These are phyloP conservation scores for Petunia axillaris DNA, from an alignment of 257 asterid species.

Conservation along the genomic window DNA sequence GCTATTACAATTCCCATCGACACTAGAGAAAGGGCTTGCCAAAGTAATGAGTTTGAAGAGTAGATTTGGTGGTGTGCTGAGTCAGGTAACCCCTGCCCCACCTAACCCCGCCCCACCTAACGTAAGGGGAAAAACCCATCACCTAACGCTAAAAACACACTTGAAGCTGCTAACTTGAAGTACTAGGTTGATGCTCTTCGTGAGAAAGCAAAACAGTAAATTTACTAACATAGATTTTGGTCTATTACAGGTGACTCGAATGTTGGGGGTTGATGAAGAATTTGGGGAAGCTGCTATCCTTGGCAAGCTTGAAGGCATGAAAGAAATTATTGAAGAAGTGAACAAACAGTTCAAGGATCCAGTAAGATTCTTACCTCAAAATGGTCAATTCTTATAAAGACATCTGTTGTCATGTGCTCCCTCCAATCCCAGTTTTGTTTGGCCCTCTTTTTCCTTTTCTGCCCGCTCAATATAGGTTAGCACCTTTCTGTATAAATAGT, in stretches of 20 bases:
- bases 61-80: constrained; percentile 86
- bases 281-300: constrained; percentile 84
- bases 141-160: background rate
- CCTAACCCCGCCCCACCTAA: background rate
- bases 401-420: background rate
- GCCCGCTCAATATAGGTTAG: background rate
- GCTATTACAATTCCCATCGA: constrained; percentile 94
- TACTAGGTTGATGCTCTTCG: background rate
- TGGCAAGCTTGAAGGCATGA: constrained; percentile 96
- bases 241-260: constrained; percentile 72
- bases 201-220: background rate
- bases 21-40: constrained; percentile 87
- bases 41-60: constrained; percentile 90
- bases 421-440: background rate
- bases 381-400: background rate
- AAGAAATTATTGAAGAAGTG: constrained; percentile 87
- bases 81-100: constrained; percentile 57
- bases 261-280: constrained; percentile 78
- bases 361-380: constrained; percentile 46
- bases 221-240: constrained; percentile 10
- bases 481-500: background rate
- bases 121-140: no score
- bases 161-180: background rate
- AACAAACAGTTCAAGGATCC: constrained; percentile 96
- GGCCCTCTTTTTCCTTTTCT: background rate